phyloP scores from a whole-genome alignment of 305 asterid genomes.

The Solanum aculeatissimum region DNA sequence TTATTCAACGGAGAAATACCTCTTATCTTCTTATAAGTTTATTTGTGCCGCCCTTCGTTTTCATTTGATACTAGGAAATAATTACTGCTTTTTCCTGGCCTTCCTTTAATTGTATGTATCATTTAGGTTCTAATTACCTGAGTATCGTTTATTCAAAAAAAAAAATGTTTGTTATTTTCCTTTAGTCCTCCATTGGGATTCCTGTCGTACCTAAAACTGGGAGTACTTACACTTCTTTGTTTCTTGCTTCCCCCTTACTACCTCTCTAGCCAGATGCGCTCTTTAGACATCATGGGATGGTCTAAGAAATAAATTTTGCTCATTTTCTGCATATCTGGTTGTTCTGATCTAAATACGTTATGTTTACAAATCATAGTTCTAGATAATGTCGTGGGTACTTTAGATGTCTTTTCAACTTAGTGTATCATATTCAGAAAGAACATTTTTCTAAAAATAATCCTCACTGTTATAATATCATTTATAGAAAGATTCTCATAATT shows the following conservation, averaged over 20 bases:
- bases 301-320: neutral
- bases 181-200: neutral
- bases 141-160: neutral
- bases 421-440: neutral
- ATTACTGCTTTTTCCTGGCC: neutral
- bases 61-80: neutral
- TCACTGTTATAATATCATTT: neutral
- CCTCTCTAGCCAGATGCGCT: neutral
- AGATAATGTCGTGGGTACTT: neutral
- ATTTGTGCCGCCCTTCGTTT: neutral
- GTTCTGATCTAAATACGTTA: neutral
- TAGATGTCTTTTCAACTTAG: neutral
- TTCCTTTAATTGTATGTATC: neutral
- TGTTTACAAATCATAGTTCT: neutral
- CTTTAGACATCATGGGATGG: neutral
- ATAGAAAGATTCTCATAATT: neutral
- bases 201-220: neutral
- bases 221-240: neutral
- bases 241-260: neutral
- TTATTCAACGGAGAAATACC: neutral
- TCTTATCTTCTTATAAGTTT: neutral
- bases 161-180: neutral
- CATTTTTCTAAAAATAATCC: neutral
- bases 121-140: neutral
- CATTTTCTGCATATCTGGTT: neutral